Evolutionary conservation across 1,284 basidiomycete genomes (phyloP).

Genomic region (Rhodotorula sp.): DNA sequence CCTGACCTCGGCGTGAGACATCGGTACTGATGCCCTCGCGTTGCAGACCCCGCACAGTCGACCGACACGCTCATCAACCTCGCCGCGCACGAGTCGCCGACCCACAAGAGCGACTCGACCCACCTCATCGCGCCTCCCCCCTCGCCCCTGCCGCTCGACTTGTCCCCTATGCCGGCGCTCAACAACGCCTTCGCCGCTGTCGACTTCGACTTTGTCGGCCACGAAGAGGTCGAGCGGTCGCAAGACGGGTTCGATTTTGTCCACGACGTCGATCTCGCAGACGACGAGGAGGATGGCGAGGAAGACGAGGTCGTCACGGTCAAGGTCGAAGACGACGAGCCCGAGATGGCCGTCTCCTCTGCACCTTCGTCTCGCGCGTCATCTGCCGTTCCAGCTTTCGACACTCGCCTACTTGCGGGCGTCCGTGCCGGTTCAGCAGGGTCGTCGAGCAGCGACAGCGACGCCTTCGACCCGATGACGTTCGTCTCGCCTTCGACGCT

Average conservation of each 20-base stretch:
- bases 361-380: constrained; percentile 29
- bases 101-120: background rate
- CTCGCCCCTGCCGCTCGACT: constrained; percentile 37
- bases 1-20: too few relatives aligned
- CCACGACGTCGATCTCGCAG: constrained; percentile 27
- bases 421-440: constrained; percentile 23
- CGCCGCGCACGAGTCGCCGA: background rate
- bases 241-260: constrained; percentile 11
- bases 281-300: constrained; percentile 33
- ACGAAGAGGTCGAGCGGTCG: constrained; percentile 20
- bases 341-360: constrained; percentile 7
- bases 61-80: constrained; percentile 2
- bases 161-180: constrained; percentile 22
- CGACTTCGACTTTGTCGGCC: constrained; percentile 36
- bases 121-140: constrained; percentile 26
- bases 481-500: constrained; percentile 30
- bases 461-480: constrained; percentile 31
- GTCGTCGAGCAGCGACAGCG: constrained; percentile 30
- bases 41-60: constrained; percentile 14
- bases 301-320: constrained; percentile 32
- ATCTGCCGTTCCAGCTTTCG: constrained; percentile 21
- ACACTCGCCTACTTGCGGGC: constrained; percentile 12
- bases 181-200: constrained; percentile 13
- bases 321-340: constrained; percentile 25
- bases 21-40: too few relatives aligned